Conservation (phyloP, 306 rosid genomes). For the Canavalia gladiata region DNA sequence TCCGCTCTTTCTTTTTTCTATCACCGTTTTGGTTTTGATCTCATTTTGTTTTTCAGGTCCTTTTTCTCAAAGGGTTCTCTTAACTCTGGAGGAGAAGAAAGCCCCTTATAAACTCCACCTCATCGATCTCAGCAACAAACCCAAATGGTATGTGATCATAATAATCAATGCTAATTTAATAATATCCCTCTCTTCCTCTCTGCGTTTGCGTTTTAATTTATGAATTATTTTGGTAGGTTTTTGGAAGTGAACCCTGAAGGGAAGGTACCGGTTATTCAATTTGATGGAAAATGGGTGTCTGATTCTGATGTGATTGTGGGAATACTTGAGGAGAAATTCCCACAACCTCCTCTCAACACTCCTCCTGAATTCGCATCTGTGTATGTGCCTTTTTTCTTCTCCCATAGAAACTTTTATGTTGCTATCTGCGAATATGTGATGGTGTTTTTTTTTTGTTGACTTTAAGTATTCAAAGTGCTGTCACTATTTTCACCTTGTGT, state of each 20-base stretch:
- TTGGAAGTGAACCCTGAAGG: conserved; percentile 82
- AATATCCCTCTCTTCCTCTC: neutral
- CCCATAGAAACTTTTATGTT: neutral
- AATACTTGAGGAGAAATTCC: conserved; percentile 73
- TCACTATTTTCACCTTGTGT: neutral
- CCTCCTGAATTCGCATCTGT: conserved; percentile 78
- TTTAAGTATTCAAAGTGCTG: neutral
- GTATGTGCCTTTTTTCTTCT: conserved; percentile 55
- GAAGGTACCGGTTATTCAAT: conserved; percentile 79
- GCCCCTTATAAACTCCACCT: conserved; percentile 60
- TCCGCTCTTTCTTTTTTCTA: neutral
- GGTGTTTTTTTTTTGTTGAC: conserved; percentile 1
- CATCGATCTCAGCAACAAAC: conserved; percentile 71
- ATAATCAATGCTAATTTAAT: neutral
- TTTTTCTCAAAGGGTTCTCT: conserved; percentile 76
- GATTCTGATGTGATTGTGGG: conserved; percentile 91
- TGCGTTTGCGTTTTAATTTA: neutral
- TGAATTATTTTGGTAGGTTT: conserved; percentile 58
- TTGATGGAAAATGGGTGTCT: conserved; percentile 85
- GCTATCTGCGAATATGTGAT: neutral
- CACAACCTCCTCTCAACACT: conserved; percentile 69
- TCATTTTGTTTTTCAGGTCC: conserved; percentile 65
- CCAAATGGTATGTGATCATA: conserved; percentile 63
- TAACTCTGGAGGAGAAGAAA: conserved; percentile 93
- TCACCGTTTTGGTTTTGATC: neutral